These are phyloP conservation scores for Saccharomycopsis babjevae DNA, from an alignment of 805 yeast genomes.

Conservation along the genomic window DNA sequence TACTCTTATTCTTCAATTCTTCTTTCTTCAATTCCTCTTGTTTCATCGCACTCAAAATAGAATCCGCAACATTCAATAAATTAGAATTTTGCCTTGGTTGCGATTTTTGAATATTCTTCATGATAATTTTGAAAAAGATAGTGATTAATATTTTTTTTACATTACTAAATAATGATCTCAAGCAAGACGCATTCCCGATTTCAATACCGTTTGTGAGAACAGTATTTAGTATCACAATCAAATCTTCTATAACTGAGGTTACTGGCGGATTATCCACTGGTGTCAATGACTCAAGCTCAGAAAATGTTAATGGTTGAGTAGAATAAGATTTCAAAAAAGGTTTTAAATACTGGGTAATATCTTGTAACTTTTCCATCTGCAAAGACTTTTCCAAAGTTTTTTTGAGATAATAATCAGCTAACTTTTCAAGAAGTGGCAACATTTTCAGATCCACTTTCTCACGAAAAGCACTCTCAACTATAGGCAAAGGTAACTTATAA, in stretches of 20 bases:
- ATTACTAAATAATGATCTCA: slow-evolving; percentile 44
- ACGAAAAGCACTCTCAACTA: slow-evolving; percentile 44
- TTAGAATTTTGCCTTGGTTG: slow-evolving; percentile 32
- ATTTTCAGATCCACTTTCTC: slow-evolving; percentile 43
- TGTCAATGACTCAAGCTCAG: slow-evolving; percentile 9
- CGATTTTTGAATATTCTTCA: slow-evolving; percentile 35
- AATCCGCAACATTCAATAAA: slow-evolving; percentile 16
- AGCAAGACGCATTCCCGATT: slow-evolving; percentile 53
- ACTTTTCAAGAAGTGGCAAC: slow-evolving; percentile 51
- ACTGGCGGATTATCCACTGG: slow-evolving; percentile 55
- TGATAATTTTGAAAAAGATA: slow-evolving; percentile 51
- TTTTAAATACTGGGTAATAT: slow-evolving; percentile 29
- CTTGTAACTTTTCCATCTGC: slow-evolving; percentile 69
- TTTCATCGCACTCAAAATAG: slow-evolving; percentile 3
- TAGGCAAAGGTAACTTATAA: slow-evolving; percentile 38
- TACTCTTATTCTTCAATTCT: slow-evolving; percentile 3
- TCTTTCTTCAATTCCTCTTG: slow-evolving; percentile 8
- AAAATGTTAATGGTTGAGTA: not conserved
- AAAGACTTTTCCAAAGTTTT: slow-evolving; percentile 76
- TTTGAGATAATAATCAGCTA: slow-evolving; percentile 58
- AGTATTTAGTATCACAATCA: slow-evolving; percentile 61
- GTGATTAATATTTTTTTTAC: slow-evolving; percentile 50
- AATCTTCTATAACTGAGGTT: slow-evolving; percentile 80
- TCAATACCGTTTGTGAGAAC: slow-evolving; percentile 56
- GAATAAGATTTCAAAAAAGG: slow-evolving; percentile 5